A percentile compares a stretch with the other conserved stretches of the same genome.
Evolutionary conservation across 345 rosid genomes (phyloP).

Genomic region (Mallotus nudiflorus): DNA sequence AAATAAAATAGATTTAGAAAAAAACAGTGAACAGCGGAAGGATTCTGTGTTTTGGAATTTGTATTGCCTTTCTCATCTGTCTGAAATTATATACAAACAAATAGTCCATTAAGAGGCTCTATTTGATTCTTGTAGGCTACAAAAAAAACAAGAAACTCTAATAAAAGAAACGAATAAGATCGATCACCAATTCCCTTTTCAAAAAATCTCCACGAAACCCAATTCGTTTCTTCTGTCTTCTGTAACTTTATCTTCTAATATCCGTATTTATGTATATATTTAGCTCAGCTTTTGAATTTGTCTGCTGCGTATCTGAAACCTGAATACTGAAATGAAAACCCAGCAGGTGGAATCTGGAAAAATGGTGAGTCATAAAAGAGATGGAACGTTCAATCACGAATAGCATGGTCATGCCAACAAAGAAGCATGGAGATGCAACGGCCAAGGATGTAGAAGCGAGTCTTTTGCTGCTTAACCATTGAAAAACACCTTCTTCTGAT

Average conservation of each 20-base stretch:
- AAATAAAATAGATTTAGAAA: no score
- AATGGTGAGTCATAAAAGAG: not conserved
- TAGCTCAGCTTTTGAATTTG: not conserved
- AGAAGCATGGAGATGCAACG: constrained; percentile 84
- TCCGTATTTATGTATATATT: no score
- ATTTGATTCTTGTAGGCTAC: not conserved
- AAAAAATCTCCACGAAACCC: not conserved
- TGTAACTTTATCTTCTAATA: not conserved
- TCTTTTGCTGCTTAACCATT: constrained; percentile 78
- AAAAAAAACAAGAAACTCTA: not conserved
- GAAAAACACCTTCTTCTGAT: constrained; percentile 45
- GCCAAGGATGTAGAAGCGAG: constrained; percentile 70
- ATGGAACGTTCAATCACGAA: constrained; percentile 10
- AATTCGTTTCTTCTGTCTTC: not conserved
- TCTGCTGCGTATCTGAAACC: not conserved
- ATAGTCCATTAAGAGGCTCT: not conserved
- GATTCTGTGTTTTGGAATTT: not conserved
- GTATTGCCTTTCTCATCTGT: not conserved
- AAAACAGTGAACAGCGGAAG: no score
- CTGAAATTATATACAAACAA: not conserved
- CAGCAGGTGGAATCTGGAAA: not conserved
- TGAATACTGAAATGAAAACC: not conserved
- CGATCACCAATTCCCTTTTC: not conserved
- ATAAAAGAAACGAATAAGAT: not conserved
- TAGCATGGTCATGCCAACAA: constrained; percentile 67